Evolutionary conservation across 2,329 filamentous ascomycete genomes (phyloP).

Genomic region (Cladosporium cucumerinum): DNA sequence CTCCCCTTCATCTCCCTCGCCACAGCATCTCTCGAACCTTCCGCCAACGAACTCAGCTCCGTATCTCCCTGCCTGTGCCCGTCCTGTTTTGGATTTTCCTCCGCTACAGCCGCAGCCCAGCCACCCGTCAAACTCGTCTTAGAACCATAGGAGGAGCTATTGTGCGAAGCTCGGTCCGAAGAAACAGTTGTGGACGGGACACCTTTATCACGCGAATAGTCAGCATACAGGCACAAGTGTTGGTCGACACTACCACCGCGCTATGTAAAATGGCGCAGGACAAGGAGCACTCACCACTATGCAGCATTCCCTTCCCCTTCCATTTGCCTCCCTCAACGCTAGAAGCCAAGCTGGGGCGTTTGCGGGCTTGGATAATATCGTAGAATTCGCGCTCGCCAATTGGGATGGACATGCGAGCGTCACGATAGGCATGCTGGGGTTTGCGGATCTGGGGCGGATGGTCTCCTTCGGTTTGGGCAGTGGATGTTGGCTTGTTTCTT

Average conservation of each 20-base stretch:
- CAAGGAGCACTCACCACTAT: background rate
- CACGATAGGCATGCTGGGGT: slow-evolving; percentile 1
- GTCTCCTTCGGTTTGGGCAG: background rate
- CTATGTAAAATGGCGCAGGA: background rate
- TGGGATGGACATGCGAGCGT: slow-evolving; percentile 9
- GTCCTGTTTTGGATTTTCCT: background rate
- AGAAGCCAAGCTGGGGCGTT: background rate
- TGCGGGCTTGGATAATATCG: slow-evolving; percentile 3
- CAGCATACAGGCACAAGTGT: background rate
- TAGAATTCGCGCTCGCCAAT: slow-evolving; percentile 2
- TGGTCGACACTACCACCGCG: no score
- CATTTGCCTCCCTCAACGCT: background rate
- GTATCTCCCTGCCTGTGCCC: background rate
- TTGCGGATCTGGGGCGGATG: background rate
- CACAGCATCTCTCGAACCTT: background rate
- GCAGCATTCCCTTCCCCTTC: background rate
- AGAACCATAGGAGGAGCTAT: background rate
- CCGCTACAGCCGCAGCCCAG: background rate
- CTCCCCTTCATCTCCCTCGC: background rate
- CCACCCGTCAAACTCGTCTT: background rate
- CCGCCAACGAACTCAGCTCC: background rate
- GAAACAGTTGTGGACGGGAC: background rate
- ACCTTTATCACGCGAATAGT: background rate
- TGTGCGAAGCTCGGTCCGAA: background rate
- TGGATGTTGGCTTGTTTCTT: background rate